These are phyloP conservation scores for Pythium coloratum DNA, from an alignment of 352 stramenopile species.

Conservation along the genomic window DNA sequence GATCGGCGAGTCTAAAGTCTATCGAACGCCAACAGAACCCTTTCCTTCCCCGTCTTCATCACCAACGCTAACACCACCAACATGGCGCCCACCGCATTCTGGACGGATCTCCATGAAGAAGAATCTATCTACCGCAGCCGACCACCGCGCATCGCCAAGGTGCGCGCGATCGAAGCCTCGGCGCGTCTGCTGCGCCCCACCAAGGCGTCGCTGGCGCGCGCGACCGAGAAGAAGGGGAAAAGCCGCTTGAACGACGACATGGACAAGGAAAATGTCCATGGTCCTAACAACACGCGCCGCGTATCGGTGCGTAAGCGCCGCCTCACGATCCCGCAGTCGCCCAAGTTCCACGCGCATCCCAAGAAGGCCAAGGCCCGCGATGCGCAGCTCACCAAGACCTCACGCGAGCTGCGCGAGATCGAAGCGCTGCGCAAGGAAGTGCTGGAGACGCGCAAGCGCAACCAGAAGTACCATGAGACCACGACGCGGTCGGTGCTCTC, in stretches of 20 bases:
- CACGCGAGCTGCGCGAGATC: constrained; percentile 75
- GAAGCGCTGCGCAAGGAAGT: constrained; percentile 64
- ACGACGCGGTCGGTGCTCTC: constrained; percentile 43
- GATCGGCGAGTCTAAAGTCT: constrained; percentile 1
- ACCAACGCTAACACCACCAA: constrained; percentile 10
- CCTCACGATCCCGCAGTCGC: constrained; percentile 68
- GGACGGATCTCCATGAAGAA: constrained; percentile 32
- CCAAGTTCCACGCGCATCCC: constrained; percentile 51
- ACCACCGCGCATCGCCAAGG: constrained; percentile 45
- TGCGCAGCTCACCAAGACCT: constrained; percentile 61
- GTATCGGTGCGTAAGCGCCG: constrained; percentile 21
- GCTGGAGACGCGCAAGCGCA: constrained; percentile 51
- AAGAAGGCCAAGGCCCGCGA: constrained; percentile 36
- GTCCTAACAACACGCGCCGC: constrained; percentile 9
- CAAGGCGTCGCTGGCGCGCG: constrained; percentile 47
- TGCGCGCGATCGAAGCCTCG: constrained; percentile 54
- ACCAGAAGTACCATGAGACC: constrained; percentile 62
- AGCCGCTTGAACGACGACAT: constrained; percentile 39
- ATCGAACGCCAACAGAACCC: neutral
- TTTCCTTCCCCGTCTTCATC: constrained; percentile 1
- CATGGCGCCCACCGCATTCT: constrained; percentile 35
- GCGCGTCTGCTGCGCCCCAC: constrained; percentile 66
- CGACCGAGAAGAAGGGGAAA: constrained; percentile 51
- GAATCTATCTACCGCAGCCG: constrained; percentile 48
- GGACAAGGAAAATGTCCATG: constrained; percentile 29